These are phyloP conservation scores for Strobilomyces confusus DNA, from an alignment of 768 basidiomycete genomes.

Conservation along the genomic window DNA sequence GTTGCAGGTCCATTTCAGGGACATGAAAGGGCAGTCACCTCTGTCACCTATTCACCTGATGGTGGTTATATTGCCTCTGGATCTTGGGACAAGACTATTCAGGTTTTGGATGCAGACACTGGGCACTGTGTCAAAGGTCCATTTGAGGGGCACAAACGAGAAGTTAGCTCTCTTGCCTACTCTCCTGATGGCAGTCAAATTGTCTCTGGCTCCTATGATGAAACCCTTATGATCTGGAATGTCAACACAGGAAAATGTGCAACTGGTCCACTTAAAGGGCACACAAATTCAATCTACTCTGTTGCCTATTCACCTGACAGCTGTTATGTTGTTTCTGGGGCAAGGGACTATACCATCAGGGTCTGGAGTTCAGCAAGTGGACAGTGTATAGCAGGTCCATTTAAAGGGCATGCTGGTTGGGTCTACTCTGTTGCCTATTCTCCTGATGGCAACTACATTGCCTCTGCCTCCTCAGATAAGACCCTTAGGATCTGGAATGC, in stretches of 20 bases:
- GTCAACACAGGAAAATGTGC: conserved; percentile 4
- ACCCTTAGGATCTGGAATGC: conserved; percentile 22
- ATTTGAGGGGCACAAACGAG: not conserved
- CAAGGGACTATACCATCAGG: conserved; percentile 11
- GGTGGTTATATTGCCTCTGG: conserved; percentile 22
- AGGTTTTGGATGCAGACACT: conserved; percentile 16
- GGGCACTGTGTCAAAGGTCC: not conserved
- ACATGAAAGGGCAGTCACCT: conserved; percentile 2
- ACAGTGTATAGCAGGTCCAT: conserved; percentile 3
- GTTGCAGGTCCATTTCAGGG: conserved; percentile 11
- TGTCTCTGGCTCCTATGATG: conserved; percentile 9
- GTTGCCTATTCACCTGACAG: conserved; percentile 26
- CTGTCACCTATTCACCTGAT: conserved; percentile 19
- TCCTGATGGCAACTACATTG: conserved; percentile 21
- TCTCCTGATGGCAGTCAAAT: conserved; percentile 12
- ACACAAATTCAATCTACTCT: not conserved
- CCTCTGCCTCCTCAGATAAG: conserved; percentile 20
- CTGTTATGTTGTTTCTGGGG: conserved; percentile 14
- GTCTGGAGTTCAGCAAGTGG: conserved; percentile 19
- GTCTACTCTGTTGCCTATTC: conserved; percentile 23
- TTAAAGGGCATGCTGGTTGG: conserved; percentile 3
- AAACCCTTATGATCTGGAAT: conserved; percentile 15
- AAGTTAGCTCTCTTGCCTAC: conserved; percentile 9
- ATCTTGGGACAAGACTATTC: conserved; percentile 10
- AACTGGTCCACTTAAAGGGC: conserved; percentile 8